These are phyloP conservation scores for Ganoderma sinense DNA, from an alignment of 1,284 basidiomycete species.

Conservation along the genomic window DNA sequence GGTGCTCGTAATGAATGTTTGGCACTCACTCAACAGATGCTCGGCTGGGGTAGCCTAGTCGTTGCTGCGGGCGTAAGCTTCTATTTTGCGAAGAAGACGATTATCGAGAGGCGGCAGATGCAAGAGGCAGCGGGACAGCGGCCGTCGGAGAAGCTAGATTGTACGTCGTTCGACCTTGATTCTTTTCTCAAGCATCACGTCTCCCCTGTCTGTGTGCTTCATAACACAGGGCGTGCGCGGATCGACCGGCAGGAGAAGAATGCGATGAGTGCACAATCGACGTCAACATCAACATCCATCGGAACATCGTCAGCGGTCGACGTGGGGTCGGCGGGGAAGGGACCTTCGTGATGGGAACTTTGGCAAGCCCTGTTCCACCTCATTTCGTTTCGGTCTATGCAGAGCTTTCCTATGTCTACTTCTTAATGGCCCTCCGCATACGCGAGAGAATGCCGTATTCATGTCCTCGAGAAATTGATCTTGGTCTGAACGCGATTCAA, in stretches of 20 bases:
- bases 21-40: conserved; percentile 31
- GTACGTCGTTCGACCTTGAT: conserved; percentile 38
- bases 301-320: conserved; percentile 9
- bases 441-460: neutral
- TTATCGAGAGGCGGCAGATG: conserved; percentile 47
- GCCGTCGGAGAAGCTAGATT: conserved; percentile 47
- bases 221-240: conserved; percentile 27
- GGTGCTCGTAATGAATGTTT: neutral
- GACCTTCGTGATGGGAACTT: conserved; percentile 16
- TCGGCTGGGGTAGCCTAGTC: conserved; percentile 50
- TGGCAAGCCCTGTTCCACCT: neutral
- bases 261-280: neutral
- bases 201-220: neutral
- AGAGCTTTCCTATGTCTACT: neutral
- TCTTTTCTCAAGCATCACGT: neutral
- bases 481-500: neutral
- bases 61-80: conserved; percentile 54
- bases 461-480: neutral
- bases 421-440: neutral
- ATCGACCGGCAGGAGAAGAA: conserved; percentile 29
- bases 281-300: neutral
- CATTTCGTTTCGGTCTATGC: neutral
- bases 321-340: conserved; percentile 6
- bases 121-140: conserved; percentile 43
- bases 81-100: conserved; percentile 53